A percentile compares a stretch with the other conserved stretches of the same genome.
Evolutionary conservation across 352 stramenopile species (phyloP).

Genomic region (Peronospora belbahrii): DNA sequence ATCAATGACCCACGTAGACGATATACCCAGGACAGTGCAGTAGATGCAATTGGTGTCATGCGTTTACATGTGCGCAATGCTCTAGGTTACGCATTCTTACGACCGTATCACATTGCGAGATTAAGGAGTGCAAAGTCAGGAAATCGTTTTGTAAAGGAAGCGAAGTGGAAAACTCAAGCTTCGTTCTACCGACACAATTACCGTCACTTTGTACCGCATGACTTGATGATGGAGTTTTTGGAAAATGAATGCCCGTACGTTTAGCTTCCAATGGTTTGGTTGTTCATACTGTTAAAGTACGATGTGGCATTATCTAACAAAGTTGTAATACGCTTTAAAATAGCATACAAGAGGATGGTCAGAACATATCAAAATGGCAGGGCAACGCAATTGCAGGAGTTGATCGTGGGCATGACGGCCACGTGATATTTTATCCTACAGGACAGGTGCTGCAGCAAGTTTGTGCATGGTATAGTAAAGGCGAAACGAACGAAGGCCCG

Average conservation of each 20-base stretch:
- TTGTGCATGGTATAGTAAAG: conserved; percentile 40
- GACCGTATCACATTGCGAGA: conserved; percentile 35
- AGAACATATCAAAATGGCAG: conserved; percentile 43
- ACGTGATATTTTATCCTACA: conserved; percentile 63
- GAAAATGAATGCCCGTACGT: conserved; percentile 31
- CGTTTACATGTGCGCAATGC: conserved; percentile 49
- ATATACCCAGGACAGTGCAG: conserved; percentile 19
- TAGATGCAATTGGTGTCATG: conserved; percentile 45
- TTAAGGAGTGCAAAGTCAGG: conserved; percentile 2
- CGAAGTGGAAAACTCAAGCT: conserved; percentile 3
- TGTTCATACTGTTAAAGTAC: background rate
- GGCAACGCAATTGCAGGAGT: conserved; percentile 55
- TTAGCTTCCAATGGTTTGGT: background rate
- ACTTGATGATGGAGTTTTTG: conserved; percentile 32
- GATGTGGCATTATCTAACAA: background rate
- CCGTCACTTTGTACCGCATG: conserved; percentile 41
- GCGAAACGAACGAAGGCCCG: conserved; percentile 6
- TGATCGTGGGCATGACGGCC: conserved; percentile 19
- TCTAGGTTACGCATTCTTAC: conserved; percentile 42
- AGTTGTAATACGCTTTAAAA: background rate
- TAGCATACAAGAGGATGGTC: conserved; percentile 19
- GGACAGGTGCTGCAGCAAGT: conserved; percentile 60
- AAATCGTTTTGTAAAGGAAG: background rate
- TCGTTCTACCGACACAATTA: conserved; percentile 33
- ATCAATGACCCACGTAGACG: conserved; percentile 47